A percentile compares a stretch with the other conserved stretches of the same genome.
These are phyloP conservation scores for Stemphylium beticola DNA, from an alignment of 2,329 filamentous ascomycete genomes.

Conservation along the genomic window DNA sequence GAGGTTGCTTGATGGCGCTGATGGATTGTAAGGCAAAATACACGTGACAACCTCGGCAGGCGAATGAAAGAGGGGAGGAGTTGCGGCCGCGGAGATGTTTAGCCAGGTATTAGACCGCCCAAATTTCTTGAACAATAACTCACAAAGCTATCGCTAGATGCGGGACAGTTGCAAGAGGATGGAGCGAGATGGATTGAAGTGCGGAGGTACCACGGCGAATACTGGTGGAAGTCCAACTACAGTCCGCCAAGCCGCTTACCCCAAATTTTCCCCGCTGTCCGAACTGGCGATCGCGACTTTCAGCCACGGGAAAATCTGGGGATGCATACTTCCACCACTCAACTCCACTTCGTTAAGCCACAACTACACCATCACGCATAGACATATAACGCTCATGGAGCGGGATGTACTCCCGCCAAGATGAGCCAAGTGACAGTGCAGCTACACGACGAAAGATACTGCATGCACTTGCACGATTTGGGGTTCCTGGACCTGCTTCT, in stretches of 20 bases:
- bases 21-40: too few species aligned
- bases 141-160: too few species aligned
- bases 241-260: neutral
- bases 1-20: too few species aligned
- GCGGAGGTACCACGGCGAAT: neutral
- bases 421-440: slow-evolving; percentile 10
- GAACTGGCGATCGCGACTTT: slow-evolving; percentile 20
- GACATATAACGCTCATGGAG: slow-evolving; percentile 13
- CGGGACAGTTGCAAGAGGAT: too few species aligned
- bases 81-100: too few species aligned
- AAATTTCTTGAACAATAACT: too few species aligned
- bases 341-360: slow-evolving; percentile 17
- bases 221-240: slow-evolving; percentile 8
- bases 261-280: slow-evolving; percentile 16
- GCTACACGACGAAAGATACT: slow-evolving; percentile 3
- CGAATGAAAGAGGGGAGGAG: too few species aligned
- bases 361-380: slow-evolving; percentile 9
- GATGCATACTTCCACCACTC: slow-evolving; percentile 31
- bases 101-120: too few species aligned
- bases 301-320: slow-evolving; percentile 23
- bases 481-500: slow-evolving; percentile 3
- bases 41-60: too few species aligned
- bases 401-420: slow-evolving; percentile 10
- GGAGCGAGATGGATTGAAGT: too few species aligned
- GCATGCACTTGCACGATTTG: slow-evolving; percentile 3